These are phyloP conservation scores for Chamaecyparis obtusa DNA, from an alignment of 75 land plant species.

Conservation along the genomic window DNA sequence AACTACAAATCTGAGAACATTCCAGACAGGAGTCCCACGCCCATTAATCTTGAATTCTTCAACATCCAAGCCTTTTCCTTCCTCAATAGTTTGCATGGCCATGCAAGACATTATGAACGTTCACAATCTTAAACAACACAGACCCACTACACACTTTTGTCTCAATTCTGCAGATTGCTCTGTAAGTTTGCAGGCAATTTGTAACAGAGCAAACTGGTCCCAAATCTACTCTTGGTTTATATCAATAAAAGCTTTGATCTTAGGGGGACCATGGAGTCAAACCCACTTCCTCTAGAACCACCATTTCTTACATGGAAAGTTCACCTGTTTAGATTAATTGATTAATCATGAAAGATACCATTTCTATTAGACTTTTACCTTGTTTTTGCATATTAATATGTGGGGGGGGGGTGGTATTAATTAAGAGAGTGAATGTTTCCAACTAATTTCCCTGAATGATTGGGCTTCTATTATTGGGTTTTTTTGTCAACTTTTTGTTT, in stretches of 20 bases:
- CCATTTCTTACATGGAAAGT: not conserved
- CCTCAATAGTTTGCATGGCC: not conserved
- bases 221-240: not conserved
- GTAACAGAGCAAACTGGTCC: not conserved
- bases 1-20: not conserved
- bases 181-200: not conserved
- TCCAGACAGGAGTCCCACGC: not conserved
- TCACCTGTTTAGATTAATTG: too few species aligned
- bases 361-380: not conserved
- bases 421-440: not conserved
- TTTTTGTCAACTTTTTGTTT: not conserved
- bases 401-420: not conserved
- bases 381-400: not conserved
- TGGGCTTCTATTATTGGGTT: not conserved
- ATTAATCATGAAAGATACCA: too few species aligned
- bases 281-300: not conserved
- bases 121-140: too few species aligned
- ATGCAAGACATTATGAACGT: not conserved
- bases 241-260: not conserved
- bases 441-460: not conserved
- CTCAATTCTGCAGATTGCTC: not conserved
- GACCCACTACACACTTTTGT: not conserved
- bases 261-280: not conserved
- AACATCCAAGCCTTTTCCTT: not conserved
- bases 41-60: not conserved